These are phyloP conservation scores for Gossypium aridum DNA, from an alignment of 441 rosid genomes.

Conservation along the genomic window DNA sequence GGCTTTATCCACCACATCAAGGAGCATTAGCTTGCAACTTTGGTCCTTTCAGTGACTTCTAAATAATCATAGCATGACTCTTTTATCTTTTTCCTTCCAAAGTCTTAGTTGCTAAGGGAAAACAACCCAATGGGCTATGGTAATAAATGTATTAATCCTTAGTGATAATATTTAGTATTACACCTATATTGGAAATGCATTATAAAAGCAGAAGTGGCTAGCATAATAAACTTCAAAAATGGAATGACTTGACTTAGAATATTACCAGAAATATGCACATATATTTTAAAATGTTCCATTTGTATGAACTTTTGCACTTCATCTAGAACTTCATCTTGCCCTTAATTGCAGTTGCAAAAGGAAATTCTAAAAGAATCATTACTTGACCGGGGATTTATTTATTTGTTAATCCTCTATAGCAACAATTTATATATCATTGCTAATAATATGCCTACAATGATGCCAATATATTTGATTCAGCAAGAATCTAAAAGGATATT, in stretches of 20 bases:
- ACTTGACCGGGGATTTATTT: not conserved
- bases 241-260: not conserved
- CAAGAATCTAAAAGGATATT: not conserved
- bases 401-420: not conserved
- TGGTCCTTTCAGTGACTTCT: constrained; percentile 4
- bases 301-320: not conserved
- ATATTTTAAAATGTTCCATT: not conserved
- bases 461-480: not conserved
- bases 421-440: not conserved
- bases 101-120: not conserved
- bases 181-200: not conserved
- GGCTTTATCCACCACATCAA: not conserved
- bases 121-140: not conserved
- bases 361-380: not conserved
- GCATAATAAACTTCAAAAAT: not conserved
- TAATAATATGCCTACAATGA: not conserved
- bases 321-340: constrained; percentile 4
- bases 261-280: not conserved
- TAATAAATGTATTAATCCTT: not conserved
- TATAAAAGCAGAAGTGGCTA: not conserved
- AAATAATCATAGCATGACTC: not conserved
- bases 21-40: not conserved
- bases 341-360: not conserved
- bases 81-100: not conserved
- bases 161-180: not conserved